phyloP scores from a whole-genome alignment of 169 alveolate genomes.

The Plasmodium reichenowi region DNA sequence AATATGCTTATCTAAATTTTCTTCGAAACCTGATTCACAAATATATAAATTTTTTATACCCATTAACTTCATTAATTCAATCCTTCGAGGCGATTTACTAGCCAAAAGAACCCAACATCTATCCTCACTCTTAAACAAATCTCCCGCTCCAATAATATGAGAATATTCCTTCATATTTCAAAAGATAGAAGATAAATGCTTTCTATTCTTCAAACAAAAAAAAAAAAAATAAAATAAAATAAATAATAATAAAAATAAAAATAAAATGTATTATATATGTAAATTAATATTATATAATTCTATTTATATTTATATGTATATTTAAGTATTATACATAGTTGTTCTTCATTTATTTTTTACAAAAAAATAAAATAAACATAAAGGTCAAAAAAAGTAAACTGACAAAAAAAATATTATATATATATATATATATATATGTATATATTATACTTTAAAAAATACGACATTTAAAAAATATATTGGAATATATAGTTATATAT shows the following conservation, averaged over 20 bases:
- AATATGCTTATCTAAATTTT: slow-evolving; percentile 78
- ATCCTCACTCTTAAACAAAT: slow-evolving; percentile 27
- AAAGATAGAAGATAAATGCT: too few relatives aligned
- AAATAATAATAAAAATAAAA: background rate
- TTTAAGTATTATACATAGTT: too few relatives aligned
- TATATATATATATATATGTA: too few relatives aligned
- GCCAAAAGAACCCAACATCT: slow-evolving; percentile 62
- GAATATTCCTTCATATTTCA: slow-evolving; percentile 24
- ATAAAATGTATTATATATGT: background rate
- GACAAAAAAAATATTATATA: too few relatives aligned
- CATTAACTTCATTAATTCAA: slow-evolving; percentile 52
- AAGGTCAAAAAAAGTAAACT: too few relatives aligned
- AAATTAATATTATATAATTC: too few relatives aligned
- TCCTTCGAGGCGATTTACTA: slow-evolving; percentile 73
- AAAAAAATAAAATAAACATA: too few relatives aligned
- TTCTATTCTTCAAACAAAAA: background rate
- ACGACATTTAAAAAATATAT: too few relatives aligned
- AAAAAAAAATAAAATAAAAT: background rate
- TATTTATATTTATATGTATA: too few relatives aligned
- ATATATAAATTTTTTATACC: slow-evolving; percentile 53
- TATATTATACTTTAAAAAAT: too few relatives aligned
- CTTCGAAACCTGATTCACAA: slow-evolving; percentile 83
- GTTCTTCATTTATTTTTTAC: too few relatives aligned
- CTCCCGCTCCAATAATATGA: slow-evolving; percentile 51
- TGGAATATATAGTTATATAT: too few relatives aligned